A percentile compares a stretch with the other conserved stretches of the same genome.
Conservation (phyloP, 768 basidiomycete genomes). For the Amanita jacksonii region DNA sequence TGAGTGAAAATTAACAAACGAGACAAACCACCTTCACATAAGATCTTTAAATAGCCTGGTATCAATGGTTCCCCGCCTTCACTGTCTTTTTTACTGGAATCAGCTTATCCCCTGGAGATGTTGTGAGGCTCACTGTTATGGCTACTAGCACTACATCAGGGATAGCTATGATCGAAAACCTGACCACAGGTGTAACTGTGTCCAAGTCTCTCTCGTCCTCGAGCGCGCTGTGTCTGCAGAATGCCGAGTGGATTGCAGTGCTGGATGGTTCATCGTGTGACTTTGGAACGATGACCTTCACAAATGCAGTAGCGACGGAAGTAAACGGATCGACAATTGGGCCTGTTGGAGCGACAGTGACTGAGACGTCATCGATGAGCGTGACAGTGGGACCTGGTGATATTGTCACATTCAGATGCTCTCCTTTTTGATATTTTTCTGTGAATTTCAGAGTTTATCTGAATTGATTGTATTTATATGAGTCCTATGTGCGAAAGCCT, state of each 20-base stretch:
- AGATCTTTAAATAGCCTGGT: neutral
- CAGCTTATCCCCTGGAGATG: neutral
- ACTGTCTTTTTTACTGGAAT: neutral
- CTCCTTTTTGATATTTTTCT: too few relatives aligned
- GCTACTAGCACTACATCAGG: neutral
- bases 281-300: neutral
- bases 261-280: neutral
- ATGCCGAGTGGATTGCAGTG: constrained; percentile 31
- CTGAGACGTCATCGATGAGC: too few relatives aligned
- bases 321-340: too few relatives aligned
- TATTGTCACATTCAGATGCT: too few relatives aligned
- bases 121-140: neutral
- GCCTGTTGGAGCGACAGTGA: too few relatives aligned
- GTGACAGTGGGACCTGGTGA: too few relatives aligned
- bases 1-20: neutral
- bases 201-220: constrained; percentile 20
- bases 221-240: constrained; percentile 21
- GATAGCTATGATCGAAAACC: neutral
- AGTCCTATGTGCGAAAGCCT: too few relatives aligned
- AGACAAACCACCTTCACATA: too few relatives aligned
- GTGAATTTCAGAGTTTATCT: too few relatives aligned
- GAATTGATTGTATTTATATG: too few relatives aligned
- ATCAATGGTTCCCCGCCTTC: neutral
- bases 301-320: neutral
- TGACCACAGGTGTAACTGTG: constrained; percentile 6